A percentile compares a stretch with the other conserved stretches of the same genome.
Conservation (phyloP, 345 rosid species). For the Abelmoschus esculentus region DNA sequence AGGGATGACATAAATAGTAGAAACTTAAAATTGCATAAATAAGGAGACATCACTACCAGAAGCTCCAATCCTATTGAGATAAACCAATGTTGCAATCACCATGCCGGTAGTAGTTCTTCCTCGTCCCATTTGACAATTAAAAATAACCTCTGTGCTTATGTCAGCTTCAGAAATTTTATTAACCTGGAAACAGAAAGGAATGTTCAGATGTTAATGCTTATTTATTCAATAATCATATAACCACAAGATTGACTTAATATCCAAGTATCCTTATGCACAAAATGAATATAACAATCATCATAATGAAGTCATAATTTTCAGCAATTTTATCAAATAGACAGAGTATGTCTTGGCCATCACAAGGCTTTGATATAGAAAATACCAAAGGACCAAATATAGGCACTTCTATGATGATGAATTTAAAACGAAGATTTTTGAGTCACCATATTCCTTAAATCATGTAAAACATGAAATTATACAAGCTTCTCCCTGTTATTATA, state of each 20-base stretch:
- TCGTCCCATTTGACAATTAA: constrained; percentile 99
- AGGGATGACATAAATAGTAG: constrained; percentile 6
- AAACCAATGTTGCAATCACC: constrained; percentile 92
- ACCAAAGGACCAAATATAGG: not conserved
- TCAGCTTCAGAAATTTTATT: constrained; percentile 73
- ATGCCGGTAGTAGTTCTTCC: constrained; percentile 98
- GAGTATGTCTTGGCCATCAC: not conserved
- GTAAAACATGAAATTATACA: not conserved
- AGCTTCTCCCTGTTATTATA: not conserved
- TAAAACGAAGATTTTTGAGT: not conserved
- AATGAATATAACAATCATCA: constrained; percentile 1
- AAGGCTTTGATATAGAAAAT: not conserved
- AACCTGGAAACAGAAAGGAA: constrained; percentile 44
- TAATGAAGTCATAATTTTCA: not conserved
- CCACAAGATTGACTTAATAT: not conserved
- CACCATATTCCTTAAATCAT: not conserved
- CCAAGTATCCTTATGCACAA: not conserved
- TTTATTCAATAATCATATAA: not conserved
- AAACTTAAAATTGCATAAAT: constrained; percentile 12
- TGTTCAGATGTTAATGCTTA: not conserved
- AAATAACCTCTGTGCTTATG: constrained; percentile 63
- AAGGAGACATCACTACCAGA: constrained; percentile 46
- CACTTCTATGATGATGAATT: not conserved
- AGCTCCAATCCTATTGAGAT: constrained; percentile 84
- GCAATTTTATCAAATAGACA: not conserved